A percentile compares a stretch with the other conserved stretches of the same genome.
Evolutionary conservation across 1,284 basidiomycete species (phyloP).

Genomic region (Violaceomyces palustris): DNA sequence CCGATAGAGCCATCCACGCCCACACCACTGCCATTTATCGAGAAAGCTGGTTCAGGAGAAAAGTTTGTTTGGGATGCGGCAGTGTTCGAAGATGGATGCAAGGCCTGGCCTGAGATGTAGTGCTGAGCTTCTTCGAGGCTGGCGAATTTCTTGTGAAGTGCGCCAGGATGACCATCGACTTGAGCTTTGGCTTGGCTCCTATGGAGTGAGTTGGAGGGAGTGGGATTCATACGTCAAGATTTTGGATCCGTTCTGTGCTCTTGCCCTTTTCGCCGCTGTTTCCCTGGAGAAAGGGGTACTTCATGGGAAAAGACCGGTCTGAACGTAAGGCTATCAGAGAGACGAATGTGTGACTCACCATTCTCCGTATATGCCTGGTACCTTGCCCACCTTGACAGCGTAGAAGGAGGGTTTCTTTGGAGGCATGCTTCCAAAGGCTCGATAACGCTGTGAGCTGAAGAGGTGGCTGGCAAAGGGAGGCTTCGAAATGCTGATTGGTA

Average conservation of each 20-base stretch:
- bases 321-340: background rate
- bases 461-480: no score
- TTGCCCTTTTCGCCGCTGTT: no score
- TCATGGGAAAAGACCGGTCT: background rate
- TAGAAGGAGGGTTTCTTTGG: constrained; percentile 18
- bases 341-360: constrained; percentile 23
- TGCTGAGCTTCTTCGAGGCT: constrained; percentile 58
- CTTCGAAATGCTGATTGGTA: no score
- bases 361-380: constrained; percentile 36
- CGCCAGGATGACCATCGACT: constrained; percentile 60
- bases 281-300: background rate
- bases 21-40: background rate
- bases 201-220: background rate
- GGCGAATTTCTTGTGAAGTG: constrained; percentile 65
- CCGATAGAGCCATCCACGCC: background rate
- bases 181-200: constrained; percentile 61
- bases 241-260: no score
- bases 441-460: no score
- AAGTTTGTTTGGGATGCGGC: constrained; percentile 2
- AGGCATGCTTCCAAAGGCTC: no score
- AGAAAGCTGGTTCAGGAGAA: background rate
- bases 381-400: constrained; percentile 39
- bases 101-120: constrained; percentile 9
- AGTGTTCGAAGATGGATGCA: background rate
- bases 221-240: no score